These are phyloP conservation scores for Artemisia tridentata DNA, from an alignment of 129 eudicot genomes.

Conservation along the genomic window DNA sequence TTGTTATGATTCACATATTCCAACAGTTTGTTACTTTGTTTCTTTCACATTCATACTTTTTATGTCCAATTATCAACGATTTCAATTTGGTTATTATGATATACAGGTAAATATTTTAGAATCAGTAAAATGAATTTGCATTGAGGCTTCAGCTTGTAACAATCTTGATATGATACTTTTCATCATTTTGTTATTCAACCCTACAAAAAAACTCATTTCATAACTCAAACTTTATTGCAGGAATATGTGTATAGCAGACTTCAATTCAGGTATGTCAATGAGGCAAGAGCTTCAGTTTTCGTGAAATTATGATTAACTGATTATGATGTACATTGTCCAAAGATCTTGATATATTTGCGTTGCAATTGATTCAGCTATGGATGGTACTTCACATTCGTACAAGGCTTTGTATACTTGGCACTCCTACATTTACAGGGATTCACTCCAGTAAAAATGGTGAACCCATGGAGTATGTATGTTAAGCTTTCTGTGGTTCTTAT, in stretches of 20 bases:
- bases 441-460: slow-evolving; percentile 91
- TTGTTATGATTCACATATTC: no score
- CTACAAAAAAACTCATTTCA: background rate
- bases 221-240: slow-evolving; percentile 38
- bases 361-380: slow-evolving; percentile 70
- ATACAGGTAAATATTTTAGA: background rate
- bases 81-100: background rate
- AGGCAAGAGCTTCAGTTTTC: background rate
- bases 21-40: no score
- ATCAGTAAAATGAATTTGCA: no score
- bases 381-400: slow-evolving; percentile 93
- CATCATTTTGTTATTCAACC: slow-evolving; percentile 10
- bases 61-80: background rate
- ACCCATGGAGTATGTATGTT: slow-evolving; percentile 90
- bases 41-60: background rate
- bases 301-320: background rate
- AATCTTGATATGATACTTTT: background rate
- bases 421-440: slow-evolving; percentile 74
- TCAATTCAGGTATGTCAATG: slow-evolving; percentile 48
- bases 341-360: slow-evolving; percentile 16
- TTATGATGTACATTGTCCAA: slow-evolving; percentile 1
- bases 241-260: slow-evolving; percentile 73
- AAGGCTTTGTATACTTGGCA: slow-evolving; percentile 84
- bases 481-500: slow-evolving; percentile 92
- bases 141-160: background rate